Conservation (phyloP, 148 eudicot species). For the Tetragonia tetragonoides region DNA sequence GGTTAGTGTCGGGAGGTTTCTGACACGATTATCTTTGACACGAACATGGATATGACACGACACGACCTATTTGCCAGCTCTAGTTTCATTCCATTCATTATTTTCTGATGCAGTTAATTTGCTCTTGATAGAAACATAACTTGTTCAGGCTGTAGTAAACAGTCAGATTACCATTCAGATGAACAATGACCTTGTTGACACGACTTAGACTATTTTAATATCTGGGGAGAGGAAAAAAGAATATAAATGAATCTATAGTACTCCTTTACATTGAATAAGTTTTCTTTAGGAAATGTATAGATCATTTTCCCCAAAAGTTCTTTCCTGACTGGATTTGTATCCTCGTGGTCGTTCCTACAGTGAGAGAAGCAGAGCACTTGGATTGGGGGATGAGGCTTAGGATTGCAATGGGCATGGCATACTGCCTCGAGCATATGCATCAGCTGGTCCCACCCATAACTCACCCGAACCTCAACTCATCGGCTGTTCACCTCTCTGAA, state of each 20-base stretch:
- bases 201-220: too few relatives aligned
- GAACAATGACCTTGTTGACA: too few relatives aligned
- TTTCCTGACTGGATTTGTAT: not conserved
- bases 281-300: not conserved
- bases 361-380: slow-evolving; percentile 88
- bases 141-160: not conserved
- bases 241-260: too few relatives aligned
- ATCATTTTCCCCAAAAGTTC: not conserved
- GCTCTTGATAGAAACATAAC: not conserved
- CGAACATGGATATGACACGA: too few relatives aligned
- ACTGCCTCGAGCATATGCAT: slow-evolving; percentile 89
- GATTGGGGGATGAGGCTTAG: slow-evolving; percentile 75
- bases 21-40: too few relatives aligned
- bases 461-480: slow-evolving; percentile 61
- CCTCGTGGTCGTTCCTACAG: slow-evolving; percentile 36
- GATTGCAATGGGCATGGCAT: slow-evolving; percentile 78
- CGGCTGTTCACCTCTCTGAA: slow-evolving; percentile 65
- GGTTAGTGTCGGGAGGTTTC: too few relatives aligned
- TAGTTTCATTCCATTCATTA: not conserved
- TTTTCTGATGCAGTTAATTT: not conserved
- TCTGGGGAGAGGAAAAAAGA: too few relatives aligned
- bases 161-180: too few relatives aligned
- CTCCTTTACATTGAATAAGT: not conserved
- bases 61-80: too few relatives aligned
- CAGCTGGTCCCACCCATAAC: slow-evolving; percentile 51